These are phyloP conservation scores for Gossypium aridum DNA, from an alignment of 441 rosid species.

Conservation along the genomic window DNA sequence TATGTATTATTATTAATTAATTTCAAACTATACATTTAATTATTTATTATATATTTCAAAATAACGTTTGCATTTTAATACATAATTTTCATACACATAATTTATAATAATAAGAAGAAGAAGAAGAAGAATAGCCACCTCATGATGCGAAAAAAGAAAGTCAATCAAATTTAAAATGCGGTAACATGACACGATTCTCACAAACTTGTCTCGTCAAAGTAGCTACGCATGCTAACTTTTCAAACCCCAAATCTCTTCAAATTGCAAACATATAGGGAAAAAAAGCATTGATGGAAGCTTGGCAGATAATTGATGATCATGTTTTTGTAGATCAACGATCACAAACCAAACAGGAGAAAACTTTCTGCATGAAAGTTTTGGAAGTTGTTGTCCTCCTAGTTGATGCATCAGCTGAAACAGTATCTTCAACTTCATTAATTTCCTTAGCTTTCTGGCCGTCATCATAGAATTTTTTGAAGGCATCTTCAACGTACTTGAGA, in stretches of 20 bases:
- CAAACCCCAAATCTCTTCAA: neutral
- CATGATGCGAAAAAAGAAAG: too few species aligned
- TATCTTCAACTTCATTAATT: slow-evolving; percentile 28
- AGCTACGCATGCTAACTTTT: neutral
- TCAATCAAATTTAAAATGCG: neutral
- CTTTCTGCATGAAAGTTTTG: slow-evolving; percentile 36
- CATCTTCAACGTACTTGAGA: slow-evolving; percentile 45
- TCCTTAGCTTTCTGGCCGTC: slow-evolving; percentile 46
- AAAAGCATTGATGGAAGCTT: neutral
- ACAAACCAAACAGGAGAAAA: slow-evolving; percentile 71
- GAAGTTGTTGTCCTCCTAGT: slow-evolving; percentile 16
- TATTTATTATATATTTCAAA: too few species aligned
- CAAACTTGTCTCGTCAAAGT: neutral
- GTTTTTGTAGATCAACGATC: slow-evolving; percentile 28
- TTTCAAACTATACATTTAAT: too few species aligned
- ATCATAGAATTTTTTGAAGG: slow-evolving; percentile 38
- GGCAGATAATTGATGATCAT: neutral
- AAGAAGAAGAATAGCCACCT: too few species aligned
- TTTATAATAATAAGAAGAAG: too few species aligned
- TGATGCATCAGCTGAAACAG: slow-evolving; percentile 20
- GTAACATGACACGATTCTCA: neutral
- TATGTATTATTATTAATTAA: too few species aligned
- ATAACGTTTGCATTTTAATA: too few species aligned
- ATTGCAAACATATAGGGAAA: neutral
- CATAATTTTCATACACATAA: too few species aligned